Conservation (phyloP, 2,329 filamentous ascomycete species). For the Colletotrichum sp. region DNA sequence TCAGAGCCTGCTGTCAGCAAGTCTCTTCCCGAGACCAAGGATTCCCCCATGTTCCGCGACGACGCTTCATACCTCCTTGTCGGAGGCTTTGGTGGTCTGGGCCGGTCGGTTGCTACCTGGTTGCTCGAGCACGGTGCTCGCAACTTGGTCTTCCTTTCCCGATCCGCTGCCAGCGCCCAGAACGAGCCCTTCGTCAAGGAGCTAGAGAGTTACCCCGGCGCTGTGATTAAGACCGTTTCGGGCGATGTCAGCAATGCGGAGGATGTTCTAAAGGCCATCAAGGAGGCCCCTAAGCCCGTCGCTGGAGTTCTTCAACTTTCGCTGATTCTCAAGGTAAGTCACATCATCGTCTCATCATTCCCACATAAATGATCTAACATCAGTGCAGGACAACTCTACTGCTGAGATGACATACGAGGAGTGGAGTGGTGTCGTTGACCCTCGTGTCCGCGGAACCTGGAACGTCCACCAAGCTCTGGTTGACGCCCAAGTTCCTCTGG, state of each 20-base stretch:
- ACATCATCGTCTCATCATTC: not conserved
- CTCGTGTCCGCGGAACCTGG: slow-evolving; percentile 45
- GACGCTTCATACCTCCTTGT: slow-evolving; percentile 30
- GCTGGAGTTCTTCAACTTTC: slow-evolving; percentile 10
- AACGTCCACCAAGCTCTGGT: slow-evolving; percentile 40
- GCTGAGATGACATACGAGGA: slow-evolving; percentile 38
- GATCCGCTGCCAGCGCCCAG: slow-evolving; percentile 20
- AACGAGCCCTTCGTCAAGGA: slow-evolving; percentile 21
- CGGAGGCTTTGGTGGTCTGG: slow-evolving; percentile 36
- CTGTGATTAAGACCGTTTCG: not conserved
- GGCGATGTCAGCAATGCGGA: not conserved
- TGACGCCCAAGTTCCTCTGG: slow-evolving; percentile 25
- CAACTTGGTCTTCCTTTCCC: slow-evolving; percentile 30
- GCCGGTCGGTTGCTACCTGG: slow-evolving; percentile 31
- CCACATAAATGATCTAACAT: not conserved
- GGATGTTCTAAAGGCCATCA: not conserved
- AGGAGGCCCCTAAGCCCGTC: not conserved
- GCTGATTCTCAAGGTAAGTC: not conserved
- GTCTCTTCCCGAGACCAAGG: slow-evolving; percentile 29
- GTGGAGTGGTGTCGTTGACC: slow-evolving; percentile 33
- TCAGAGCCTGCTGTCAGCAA: slow-evolving; percentile 15
- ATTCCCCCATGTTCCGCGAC: not conserved
- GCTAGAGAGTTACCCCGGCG: slow-evolving; percentile 16
- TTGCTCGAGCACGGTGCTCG: slow-evolving; percentile 33
- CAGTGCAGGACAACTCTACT: not conserved